Evolutionary conservation across 2,329 filamentous ascomycete genomes (phyloP).

Genomic region (Xylariaceae sp.): DNA sequence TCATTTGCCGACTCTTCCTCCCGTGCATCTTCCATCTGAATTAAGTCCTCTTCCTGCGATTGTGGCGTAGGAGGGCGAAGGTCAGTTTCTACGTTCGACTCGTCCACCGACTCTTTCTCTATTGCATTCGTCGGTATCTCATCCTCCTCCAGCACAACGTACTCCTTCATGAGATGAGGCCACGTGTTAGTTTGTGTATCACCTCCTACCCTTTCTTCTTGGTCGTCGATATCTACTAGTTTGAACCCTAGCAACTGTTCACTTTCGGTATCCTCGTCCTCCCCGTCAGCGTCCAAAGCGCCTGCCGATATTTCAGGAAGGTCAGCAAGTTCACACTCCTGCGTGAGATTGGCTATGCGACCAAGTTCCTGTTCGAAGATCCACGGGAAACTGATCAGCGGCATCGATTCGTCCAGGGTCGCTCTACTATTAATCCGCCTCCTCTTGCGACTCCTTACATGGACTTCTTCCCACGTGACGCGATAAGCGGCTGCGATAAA

Average conservation of each 20-base stretch:
- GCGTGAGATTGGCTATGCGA: conserved; percentile 55
- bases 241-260: conserved; percentile 17
- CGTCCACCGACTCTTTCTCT: conserved; percentile 6
- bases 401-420: conserved; percentile 50
- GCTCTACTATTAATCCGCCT: conserved; percentile 27
- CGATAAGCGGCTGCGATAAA: conserved; percentile 86
- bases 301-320: conserved; percentile 16
- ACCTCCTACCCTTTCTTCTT: not conserved
- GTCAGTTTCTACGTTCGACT: not conserved
- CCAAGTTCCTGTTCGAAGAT: conserved; percentile 70
- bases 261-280: conserved; percentile 19
- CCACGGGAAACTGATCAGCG: conserved; percentile 93
- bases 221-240: conserved; percentile 33
- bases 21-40: too few relatives aligned
- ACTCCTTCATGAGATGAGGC: not conserved
- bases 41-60: too few relatives aligned
- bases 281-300: conserved; percentile 8
- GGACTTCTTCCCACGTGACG: conserved; percentile 68
- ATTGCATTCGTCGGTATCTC: conserved; percentile 30
- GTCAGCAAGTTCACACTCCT: conserved; percentile 18
- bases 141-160: conserved; percentile 26
- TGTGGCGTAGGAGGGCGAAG: too few relatives aligned
- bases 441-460: conserved; percentile 48
- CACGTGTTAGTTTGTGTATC: not conserved
- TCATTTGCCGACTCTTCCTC: too few relatives aligned